Evolutionary conservation across 768 basidiomycete species (phyloP), one percentile per base, ranked within the genome.

Genomic region (Sarcomyxa edulis): DNA sequence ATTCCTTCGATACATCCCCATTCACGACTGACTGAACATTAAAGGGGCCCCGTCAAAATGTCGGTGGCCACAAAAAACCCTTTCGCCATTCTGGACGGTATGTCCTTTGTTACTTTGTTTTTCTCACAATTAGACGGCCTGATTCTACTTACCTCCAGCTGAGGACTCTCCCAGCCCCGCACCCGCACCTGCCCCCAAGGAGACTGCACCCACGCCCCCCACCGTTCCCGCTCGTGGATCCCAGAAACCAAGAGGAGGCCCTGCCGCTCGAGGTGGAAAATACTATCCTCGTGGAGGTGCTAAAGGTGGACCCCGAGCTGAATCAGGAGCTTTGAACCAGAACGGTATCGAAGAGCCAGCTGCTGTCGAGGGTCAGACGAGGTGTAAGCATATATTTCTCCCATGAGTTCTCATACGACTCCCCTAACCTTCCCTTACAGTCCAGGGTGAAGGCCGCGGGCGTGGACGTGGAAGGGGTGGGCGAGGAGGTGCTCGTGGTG

Each of bases 31-130:
- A 43, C 40, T 32, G 32, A 30, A 25, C 16, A 20, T 15, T 24
- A 16, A 20, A 36, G 15, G 62, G 71, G 74, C 78, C 72, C 78
- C 78, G 75, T 70, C 75, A 66, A 77, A 63, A 89, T 91, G 86
- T 88, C 87, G 84, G 86, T 90, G 78, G 87, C 83, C 69, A 79
- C 79, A 59, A 80, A 68, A 77, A 90, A 89, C 69, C 81, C 82
- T 50, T 91, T 90, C 69, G 78, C 86, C 62, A 54, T 89, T 66
- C 71, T 90, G 62, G 80, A 82, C 60, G 83, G 86, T 88, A 49
- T 44, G 69, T 75, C 19, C 34, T 32, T 7, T 29, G 20, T 33
- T 39, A 42, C 47, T 11, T 19, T 44, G n/a, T 31, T 47, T 42
- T 20, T 27, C 16, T 37, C 51, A 36, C 49, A 44, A 50, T 46